Percentiles rank a stretch among this genome's conserved stretches.
Evolutionary conservation across 768 basidiomycete genomes (phyloP).

Genomic region (Mycena rebaudengoi): DNA sequence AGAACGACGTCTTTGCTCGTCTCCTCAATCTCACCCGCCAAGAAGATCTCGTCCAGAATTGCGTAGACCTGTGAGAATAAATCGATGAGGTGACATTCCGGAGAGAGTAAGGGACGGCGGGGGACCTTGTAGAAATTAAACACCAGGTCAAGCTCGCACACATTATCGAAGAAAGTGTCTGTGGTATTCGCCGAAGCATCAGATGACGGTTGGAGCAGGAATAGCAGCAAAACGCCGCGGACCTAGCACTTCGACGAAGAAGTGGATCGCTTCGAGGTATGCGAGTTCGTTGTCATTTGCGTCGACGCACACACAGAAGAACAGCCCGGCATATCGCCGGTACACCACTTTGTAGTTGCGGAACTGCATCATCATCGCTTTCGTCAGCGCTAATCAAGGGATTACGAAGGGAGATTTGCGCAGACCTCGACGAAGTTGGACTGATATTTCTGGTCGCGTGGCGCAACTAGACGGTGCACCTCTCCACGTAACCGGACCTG

Average conservation of each 20-base stretch:
- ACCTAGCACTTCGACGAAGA: conserved; percentile 98
- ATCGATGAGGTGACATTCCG: neutral
- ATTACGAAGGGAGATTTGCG: too few species aligned
- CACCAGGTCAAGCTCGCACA: conserved; percentile 96
- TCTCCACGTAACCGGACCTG: conserved; percentile 96
- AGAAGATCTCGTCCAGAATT: conserved; percentile 96
- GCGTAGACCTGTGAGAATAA: conserved; percentile 81
- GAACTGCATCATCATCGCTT: too few species aligned
- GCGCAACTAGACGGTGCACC: conserved; percentile 94
- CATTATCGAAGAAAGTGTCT: conserved; percentile 99
- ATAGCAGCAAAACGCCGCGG: conserved; percentile 38
- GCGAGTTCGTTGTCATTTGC: conserved; percentile 98
- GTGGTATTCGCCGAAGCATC: conserved; percentile 7
- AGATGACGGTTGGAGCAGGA: conserved; percentile 2
- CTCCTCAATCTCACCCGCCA: conserved; percentile 98
- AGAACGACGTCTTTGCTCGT: conserved; percentile 97
- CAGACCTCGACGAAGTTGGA: conserved; percentile 97
- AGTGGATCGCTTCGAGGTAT: conserved; percentile 96
- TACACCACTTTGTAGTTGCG: conserved; percentile 98
- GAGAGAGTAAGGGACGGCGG: neutral
- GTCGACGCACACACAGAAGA: conserved; percentile 98
- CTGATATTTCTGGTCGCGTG: conserved; percentile 97
- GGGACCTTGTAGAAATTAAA: conserved; percentile 98
- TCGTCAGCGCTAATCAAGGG: too few species aligned
- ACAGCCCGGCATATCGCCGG: conserved; percentile 94